phyloP scores from a whole-genome alignment of 2,329 filamentous ascomycete species.

The Trichoderma arundinaceum region DNA sequence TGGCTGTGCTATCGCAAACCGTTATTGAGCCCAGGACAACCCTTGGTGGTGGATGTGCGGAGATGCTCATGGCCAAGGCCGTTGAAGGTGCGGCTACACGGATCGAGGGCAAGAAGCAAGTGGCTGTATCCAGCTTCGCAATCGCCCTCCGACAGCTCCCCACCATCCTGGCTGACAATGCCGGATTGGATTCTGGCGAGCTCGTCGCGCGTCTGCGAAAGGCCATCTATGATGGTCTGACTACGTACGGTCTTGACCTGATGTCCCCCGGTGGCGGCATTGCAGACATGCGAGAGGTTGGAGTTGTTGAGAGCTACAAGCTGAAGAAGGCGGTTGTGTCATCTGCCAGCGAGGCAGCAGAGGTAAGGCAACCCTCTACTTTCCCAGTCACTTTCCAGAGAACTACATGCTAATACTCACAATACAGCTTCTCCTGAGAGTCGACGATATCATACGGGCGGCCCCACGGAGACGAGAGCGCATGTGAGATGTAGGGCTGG shows the following conservation, averaged over 20 bases:
- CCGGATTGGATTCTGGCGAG: slow-evolving; percentile 93
- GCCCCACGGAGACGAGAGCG: slow-evolving; percentile 69
- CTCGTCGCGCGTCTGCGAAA: slow-evolving; percentile 90
- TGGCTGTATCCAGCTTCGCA: slow-evolving; percentile 90
- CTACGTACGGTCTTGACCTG: slow-evolving; percentile 88
- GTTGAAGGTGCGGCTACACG: slow-evolving; percentile 93
- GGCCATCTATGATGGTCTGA: slow-evolving; percentile 93
- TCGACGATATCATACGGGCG: slow-evolving; percentile 97
- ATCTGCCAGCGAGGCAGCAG: slow-evolving; percentile 93
- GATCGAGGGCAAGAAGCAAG: slow-evolving; percentile 93
- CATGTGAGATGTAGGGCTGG: slow-evolving; percentile 42
- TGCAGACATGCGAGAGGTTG: slow-evolving; percentile 92
- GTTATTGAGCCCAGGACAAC: slow-evolving; percentile 94
- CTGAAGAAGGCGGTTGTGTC: slow-evolving; percentile 97
- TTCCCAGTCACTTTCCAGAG: background rate
- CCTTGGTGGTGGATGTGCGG: slow-evolving; percentile 91
- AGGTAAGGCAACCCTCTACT: slow-evolving; percentile 64
- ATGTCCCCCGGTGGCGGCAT: slow-evolving; percentile 89
- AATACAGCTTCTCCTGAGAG: slow-evolving; percentile 80
- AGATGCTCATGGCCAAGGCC: slow-evolving; percentile 99
- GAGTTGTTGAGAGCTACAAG: slow-evolving; percentile 98
- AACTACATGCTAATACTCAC: background rate
- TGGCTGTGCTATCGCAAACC: slow-evolving; percentile 95
- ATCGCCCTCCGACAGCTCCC: slow-evolving; percentile 89
- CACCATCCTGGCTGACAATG: slow-evolving; percentile 96